Base-by-base conservation (phyloP, 2,329 filamentous ascomycete species). In the Drechslera avenae region DNA sequence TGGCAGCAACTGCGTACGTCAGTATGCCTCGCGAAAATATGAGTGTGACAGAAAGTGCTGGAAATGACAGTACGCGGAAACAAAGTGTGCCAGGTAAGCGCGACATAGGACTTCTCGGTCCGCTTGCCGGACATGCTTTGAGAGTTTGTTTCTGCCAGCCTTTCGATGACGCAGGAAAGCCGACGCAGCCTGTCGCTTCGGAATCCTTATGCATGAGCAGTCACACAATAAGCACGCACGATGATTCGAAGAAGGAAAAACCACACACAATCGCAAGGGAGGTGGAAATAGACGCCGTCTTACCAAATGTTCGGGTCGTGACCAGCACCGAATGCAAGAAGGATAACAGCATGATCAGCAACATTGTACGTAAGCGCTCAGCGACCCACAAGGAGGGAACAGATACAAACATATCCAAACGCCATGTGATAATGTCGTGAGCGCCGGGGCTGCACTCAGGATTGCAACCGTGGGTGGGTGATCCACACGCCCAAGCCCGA, bases 101-200 rank as follows among this genome's bases (percentile, higher is more conserved):
- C 44, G 34, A 46, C 10, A 17, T 23, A 32, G 52, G 46, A 13
- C 28, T 37, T 28, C 30, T 56, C 21, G 50, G 53, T 26, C 49
- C 58, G 17, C 49, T 54, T 17, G 47, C 64, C 14, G 68, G 61
- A 3, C 63, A 68, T 39, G 46, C 56, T 10, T 35, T 73, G 42
- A 56, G 69, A 5, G 55, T 68, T 7, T 73, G 69, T 57, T 73
- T 73, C 48, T 73, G 71, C 42, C 69, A 73, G 46, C 70, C 69
- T 19, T 65, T 63, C 26, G 71, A 71, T 49, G 64, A 58, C 21
- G 61, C 52, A 16, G 61, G 59, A 12, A 52, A 47, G 23, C 17
- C 23, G 3, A 52, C 48, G 1, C 26, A 43, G 35, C 28, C 31
- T 42, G 30, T 41, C 13, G 33, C 47, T 30, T 21, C 30, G 35